Evolutionary conservation across 2,329 filamentous ascomycete species (phyloP).

Genomic region (Pseudocercospora fuligena): DNA sequence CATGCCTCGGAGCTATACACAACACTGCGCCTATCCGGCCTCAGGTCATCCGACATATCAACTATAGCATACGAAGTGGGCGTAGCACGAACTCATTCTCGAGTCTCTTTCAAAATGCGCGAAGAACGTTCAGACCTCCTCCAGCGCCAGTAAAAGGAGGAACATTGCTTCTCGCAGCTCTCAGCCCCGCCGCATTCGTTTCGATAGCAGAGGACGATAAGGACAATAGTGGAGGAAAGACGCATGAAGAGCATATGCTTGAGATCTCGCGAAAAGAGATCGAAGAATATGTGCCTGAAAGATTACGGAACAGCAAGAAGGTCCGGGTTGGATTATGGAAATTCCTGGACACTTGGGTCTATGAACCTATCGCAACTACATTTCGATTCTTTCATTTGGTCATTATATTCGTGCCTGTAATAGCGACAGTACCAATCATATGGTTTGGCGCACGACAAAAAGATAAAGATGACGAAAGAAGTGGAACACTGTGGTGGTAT

Average conservation of each 20-base stretch:
- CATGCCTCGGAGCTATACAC: constrained; percentile 29
- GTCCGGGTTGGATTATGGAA: constrained; percentile 65
- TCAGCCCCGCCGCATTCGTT: constrained; percentile 65
- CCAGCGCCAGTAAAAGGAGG: constrained; percentile 43
- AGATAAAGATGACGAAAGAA: constrained; percentile 73
- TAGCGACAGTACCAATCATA: constrained; percentile 76
- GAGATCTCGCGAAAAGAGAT: constrained; percentile 80
- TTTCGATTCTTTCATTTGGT: constrained; percentile 86
- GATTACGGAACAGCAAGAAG: constrained; percentile 64
- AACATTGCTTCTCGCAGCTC: constrained; percentile 44
- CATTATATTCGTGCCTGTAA: constrained; percentile 88
- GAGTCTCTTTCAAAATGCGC: constrained; percentile 29
- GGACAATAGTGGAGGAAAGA: constrained; percentile 59
- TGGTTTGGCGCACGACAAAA: constrained; percentile 73
- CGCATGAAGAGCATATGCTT: constrained; percentile 85
- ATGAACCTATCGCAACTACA: constrained; percentile 84
- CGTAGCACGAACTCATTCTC: constrained; percentile 32
- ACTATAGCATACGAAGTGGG: constrained; percentile 37
- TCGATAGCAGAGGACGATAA: constrained; percentile 57
- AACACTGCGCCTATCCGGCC: constrained; percentile 33
- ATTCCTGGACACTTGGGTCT: constrained; percentile 72
- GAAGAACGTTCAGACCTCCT: constrained; percentile 37
- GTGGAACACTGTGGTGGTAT: constrained; percentile 94
- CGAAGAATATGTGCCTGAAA: constrained; percentile 67
- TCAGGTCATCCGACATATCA: constrained; percentile 38